Conservation (phyloP, 164 flowering plant species). For the grape (Vitis vinifera) region DNA sequence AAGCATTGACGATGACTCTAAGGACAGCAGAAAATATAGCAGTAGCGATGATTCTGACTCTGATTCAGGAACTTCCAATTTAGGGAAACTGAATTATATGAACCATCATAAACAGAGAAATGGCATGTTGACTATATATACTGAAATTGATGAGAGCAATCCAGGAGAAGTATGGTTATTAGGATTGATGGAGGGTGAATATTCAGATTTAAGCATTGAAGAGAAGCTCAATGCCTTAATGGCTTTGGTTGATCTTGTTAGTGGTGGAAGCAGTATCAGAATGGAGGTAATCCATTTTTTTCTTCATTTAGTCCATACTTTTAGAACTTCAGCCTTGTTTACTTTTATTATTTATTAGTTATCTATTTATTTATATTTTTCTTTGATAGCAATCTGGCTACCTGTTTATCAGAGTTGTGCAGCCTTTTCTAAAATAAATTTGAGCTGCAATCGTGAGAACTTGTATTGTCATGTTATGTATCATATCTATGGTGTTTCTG, state of each 20-base stretch:
- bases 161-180: slow-evolving; percentile 88
- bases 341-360: not conserved
- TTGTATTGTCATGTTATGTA: too few species aligned
- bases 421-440: too few species aligned
- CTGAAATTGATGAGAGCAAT: slow-evolving; percentile 91
- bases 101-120: slow-evolving; percentile 22
- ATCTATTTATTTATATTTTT: not conserved
- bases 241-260: slow-evolving; percentile 78
- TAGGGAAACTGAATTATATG: slow-evolving; percentile 18
- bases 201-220: slow-evolving; percentile 81
- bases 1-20: slow-evolving; percentile 65
- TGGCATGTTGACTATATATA: slow-evolving; percentile 28
- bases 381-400: too few species aligned
- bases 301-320: not conserved
- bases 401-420: too few species aligned
- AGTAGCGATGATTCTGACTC: slow-evolving; percentile 47
- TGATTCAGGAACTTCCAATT: slow-evolving; percentile 37
- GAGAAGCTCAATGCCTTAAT: slow-evolving; percentile 79
- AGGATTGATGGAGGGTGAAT: slow-evolving; percentile 92
- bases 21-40: slow-evolving; percentile 28
- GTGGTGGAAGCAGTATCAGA: slow-evolving; percentile 60
- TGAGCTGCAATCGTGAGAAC: too few species aligned
- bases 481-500: too few species aligned
- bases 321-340: not conserved
- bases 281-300: slow-evolving; percentile 58